A percentile compares a stretch with the other conserved stretches of the same genome.
phyloP scores from a whole-genome alignment of 2,329 filamentous ascomycete genomes.

The Penicillium vulpinum region DNA sequence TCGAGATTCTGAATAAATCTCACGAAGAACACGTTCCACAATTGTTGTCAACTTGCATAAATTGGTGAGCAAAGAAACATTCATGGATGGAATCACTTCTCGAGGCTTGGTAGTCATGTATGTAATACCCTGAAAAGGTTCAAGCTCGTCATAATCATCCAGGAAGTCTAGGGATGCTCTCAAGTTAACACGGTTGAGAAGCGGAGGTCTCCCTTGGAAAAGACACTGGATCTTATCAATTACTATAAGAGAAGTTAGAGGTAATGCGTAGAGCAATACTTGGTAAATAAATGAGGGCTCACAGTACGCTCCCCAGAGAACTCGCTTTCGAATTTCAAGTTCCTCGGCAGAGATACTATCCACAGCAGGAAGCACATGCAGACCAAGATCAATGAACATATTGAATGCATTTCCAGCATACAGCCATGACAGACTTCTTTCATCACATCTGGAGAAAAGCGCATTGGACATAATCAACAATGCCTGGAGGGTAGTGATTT shows the following conservation, averaged over 20 bases:
- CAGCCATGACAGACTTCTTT: conserved; percentile 55
- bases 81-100: conserved; percentile 19
- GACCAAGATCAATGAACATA: conserved; percentile 54
- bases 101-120: conserved; percentile 23
- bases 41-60: conserved; percentile 36
- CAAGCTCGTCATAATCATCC: conserved; percentile 45
- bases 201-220: conserved; percentile 55
- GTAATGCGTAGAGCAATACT: neutral
- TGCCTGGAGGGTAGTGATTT: conserved; percentile 57
- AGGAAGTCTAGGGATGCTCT: conserved; percentile 47
- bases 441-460: conserved; percentile 53
- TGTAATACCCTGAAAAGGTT: conserved; percentile 49
- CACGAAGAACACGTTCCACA: conserved; percentile 36
- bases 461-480: conserved; percentile 55
- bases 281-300: neutral
- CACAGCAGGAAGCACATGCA: conserved; percentile 48
- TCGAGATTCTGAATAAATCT: conserved; percentile 31
- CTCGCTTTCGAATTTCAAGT: conserved; percentile 47
- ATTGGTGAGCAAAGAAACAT: conserved; percentile 29
- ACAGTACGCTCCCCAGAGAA: conserved; percentile 49
- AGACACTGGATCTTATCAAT: conserved; percentile 57
- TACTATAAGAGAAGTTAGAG: conserved; percentile 10
- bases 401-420: conserved; percentile 55
- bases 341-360: conserved; percentile 48
- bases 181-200: conserved; percentile 46